Percentiles rank a stretch among this genome's conserved stretches.
phyloP scores from a whole-genome alignment of 2,329 filamentous ascomycete species.

The Didymella arachidicola region DNA sequence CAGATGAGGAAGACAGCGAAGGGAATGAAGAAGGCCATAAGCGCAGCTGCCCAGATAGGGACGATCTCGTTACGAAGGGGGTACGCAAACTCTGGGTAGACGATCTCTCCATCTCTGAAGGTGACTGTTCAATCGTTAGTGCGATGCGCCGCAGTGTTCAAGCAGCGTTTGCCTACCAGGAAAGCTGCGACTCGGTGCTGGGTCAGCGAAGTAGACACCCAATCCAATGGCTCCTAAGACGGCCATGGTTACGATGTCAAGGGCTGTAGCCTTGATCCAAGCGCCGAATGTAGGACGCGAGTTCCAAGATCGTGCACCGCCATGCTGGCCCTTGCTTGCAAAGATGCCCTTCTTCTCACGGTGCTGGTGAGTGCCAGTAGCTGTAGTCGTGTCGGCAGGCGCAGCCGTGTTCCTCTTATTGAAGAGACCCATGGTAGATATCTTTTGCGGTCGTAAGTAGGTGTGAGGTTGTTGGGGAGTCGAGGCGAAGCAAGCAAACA shows the following conservation, averaged over 20 bases:
- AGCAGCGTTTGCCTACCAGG: slow-evolving; percentile 47
- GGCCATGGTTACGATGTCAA: slow-evolving; percentile 73
- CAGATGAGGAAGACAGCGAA: slow-evolving; percentile 70
- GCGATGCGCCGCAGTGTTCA: too few relatives aligned
- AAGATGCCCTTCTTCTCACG: slow-evolving; percentile 45
- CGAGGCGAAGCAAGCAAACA: slow-evolving; percentile 15
- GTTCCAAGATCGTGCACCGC: slow-evolving; percentile 36
- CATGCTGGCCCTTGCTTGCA: slow-evolving; percentile 23
- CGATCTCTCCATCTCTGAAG: slow-evolving; percentile 71
- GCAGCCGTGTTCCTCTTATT: slow-evolving; percentile 46
- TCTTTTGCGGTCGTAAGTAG: slow-evolving; percentile 11
- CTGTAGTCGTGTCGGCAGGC: slow-evolving; percentile 47
- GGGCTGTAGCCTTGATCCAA: slow-evolving; percentile 72
- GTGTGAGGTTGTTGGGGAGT: slow-evolving; percentile 1
- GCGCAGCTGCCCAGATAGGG: slow-evolving; percentile 73
- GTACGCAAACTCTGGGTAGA: slow-evolving; percentile 74
- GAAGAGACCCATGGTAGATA: slow-evolving; percentile 49
- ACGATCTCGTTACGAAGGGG: slow-evolving; percentile 71
- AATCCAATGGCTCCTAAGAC: slow-evolving; percentile 71
- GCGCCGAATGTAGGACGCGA: slow-evolving; percentile 67
- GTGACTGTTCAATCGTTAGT: slow-evolving; percentile 52
- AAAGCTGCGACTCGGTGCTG: slow-evolving; percentile 73
- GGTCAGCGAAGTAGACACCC: slow-evolving; percentile 71
- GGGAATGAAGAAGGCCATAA: slow-evolving; percentile 70
- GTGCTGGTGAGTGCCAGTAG: slow-evolving; percentile 37